Evolutionary conservation across 768 basidiomycete genomes (phyloP).

Genomic region (Sporobolomyces phaffii): DNA sequence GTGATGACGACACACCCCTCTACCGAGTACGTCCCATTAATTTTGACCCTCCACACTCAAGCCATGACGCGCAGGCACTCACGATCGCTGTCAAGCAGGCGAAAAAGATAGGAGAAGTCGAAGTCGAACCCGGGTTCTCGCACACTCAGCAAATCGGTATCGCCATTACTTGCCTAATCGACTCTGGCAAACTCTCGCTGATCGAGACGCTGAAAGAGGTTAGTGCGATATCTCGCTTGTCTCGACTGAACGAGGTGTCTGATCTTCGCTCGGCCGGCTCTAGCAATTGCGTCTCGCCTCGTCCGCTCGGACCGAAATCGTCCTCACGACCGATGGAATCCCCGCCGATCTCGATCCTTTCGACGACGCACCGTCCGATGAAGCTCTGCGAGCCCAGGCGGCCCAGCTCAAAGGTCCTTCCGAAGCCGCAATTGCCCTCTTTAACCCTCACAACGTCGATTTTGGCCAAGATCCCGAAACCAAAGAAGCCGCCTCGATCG

Average conservation of each 20-base stretch:
- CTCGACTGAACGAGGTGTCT: background rate
- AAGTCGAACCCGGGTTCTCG: slow-evolving; percentile 77
- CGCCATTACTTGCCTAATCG: slow-evolving; percentile 65
- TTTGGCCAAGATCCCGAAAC: slow-evolving; percentile 59
- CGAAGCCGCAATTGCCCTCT: slow-evolving; percentile 55
- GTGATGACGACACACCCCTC: slow-evolving; percentile 38
- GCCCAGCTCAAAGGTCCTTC: slow-evolving; percentile 53
- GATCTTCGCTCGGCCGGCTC: background rate
- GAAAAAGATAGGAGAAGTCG: slow-evolving; percentile 55
- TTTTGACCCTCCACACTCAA: slow-evolving; percentile 53
- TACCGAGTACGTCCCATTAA: slow-evolving; percentile 3
- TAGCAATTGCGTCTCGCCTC: slow-evolving; percentile 43
- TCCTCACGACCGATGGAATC: slow-evolving; percentile 46
- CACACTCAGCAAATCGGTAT: slow-evolving; percentile 88
- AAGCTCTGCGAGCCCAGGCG: slow-evolving; percentile 37
- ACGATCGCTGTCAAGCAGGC: slow-evolving; percentile 5
- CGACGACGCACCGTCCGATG: slow-evolving; percentile 40
- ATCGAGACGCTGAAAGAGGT: slow-evolving; percentile 80
- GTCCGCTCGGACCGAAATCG: slow-evolving; percentile 46
- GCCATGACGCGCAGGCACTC: background rate
- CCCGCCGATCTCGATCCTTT: background rate
- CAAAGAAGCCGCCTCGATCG: slow-evolving; percentile 67
- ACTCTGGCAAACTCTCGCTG: slow-evolving; percentile 59
- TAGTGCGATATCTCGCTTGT: slow-evolving; percentile 43
- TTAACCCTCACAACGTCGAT: slow-evolving; percentile 26